Percentiles rank a stretch among this genome's conserved stretches.
Conservation (phyloP, 1,284 basidiomycete genomes). For the Pascua sp. region DNA sequence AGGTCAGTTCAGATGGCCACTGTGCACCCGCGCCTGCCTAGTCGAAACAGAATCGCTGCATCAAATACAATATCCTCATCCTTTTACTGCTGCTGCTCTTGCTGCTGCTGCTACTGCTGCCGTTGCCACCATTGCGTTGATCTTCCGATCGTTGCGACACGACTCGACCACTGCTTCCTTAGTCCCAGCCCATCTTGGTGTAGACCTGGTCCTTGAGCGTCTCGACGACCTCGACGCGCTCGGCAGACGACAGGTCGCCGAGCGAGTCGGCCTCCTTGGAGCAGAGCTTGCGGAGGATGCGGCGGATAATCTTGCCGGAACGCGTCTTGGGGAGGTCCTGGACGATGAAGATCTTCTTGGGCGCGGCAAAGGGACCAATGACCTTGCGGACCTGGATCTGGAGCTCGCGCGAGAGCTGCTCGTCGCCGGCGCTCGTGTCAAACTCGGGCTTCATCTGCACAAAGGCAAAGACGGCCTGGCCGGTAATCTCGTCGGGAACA, state of each 20-base stretch:
- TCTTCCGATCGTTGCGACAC: not conserved
- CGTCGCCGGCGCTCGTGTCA: conserved; percentile 64
- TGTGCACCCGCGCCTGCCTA: too few species aligned
- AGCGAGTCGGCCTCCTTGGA: conserved; percentile 90
- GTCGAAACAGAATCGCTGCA: too few species aligned
- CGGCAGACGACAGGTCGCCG: conserved; percentile 85
- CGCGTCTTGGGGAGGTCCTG: conserved; percentile 90
- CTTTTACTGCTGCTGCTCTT: too few species aligned
- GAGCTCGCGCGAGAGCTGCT: conserved; percentile 80
- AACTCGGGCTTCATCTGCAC: conserved; percentile 69
- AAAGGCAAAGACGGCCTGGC: conserved; percentile 73
- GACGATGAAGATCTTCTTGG: conserved; percentile 86
- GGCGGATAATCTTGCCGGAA: conserved; percentile 93
- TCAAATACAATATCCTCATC: too few species aligned
- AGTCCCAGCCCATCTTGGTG: conserved; percentile 8
- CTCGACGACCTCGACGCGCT: conserved; percentile 79
- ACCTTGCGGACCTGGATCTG: conserved; percentile 91
- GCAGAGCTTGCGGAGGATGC: conserved; percentile 92
- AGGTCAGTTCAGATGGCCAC: too few species aligned
- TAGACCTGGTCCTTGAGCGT: conserved; percentile 7
- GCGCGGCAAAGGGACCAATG: conserved; percentile 92
- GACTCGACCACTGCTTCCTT: not conserved
- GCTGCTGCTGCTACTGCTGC: too few species aligned
- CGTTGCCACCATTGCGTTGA: too few species aligned
- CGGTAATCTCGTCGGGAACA: conserved; percentile 77